Evolutionary conservation across 2,329 filamentous ascomycete species (phyloP), one percentile per base, ranked within the genome.

Genomic region (Colletotrichum coccodes): DNA sequence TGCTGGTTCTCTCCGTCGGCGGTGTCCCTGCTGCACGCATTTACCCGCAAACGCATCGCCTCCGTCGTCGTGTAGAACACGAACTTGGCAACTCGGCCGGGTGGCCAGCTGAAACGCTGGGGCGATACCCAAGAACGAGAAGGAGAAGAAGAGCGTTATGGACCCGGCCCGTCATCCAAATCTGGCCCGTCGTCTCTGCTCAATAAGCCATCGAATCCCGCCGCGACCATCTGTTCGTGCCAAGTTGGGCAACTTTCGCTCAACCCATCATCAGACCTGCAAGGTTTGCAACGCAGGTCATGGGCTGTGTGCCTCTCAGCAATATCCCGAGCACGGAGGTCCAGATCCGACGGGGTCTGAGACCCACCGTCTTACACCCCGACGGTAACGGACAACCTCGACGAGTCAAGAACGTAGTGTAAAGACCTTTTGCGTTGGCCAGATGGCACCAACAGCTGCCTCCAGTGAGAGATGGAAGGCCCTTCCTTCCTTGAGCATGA

Each of bases 211-310:
- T 6, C n/a, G n/a, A n/a, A 28, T 46, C 32, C 21, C 46, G 60
- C 52, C 38, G 60, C 60, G 64, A 59, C 60, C 64, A 68, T 58
- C 60, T 16, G 52, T 64, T 68, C 64, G 32, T 59, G 60, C 60
- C 53, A 67, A 62, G 50, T 18, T 34, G 34, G 8, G 21, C 16
- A 47, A 23, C 21, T 28, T 18, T 9, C 50, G 23, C 50, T 26
- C 28, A 4, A 30, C 14, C 26, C 36, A 60, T 57, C 64, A 28
- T 63, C 59, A 28, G 36, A 42, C 16, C 16, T 28, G 7, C 34
- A 56, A 42, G 32, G 53, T 36, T 53, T 53, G 32, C 50, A 36
- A 36, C 3, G 47, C 18, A 18, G 11, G 7, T 4, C 28, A 28
- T 28, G 30, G 28, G 47, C 4, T 50, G 26, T 2, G n/a, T 4